Percentiles rank a stretch among this genome's conserved stretches.
These are phyloP conservation scores for Nicotiana noctiflora DNA, from an alignment of 257 asterid genomes.

Conservation along the genomic window DNA sequence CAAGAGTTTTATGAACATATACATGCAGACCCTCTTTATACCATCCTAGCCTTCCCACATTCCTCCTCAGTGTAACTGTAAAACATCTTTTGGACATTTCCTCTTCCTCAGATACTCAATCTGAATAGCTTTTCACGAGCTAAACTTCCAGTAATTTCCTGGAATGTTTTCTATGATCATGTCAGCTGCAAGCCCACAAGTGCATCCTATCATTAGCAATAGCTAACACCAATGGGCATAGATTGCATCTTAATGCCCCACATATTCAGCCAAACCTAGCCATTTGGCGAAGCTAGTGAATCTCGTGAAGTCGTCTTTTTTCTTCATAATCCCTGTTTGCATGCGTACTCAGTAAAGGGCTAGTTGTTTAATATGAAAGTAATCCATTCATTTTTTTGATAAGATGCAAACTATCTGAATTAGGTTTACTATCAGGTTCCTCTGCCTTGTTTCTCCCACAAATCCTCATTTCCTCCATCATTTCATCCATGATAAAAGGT, in stretches of 20 bases:
- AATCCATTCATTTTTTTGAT: background rate
- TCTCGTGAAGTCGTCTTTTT: background rate
- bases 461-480: too few relatives aligned
- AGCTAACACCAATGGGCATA: background rate
- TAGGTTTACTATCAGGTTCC: too few relatives aligned
- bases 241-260: background rate
- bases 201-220: background rate
- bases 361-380: background rate
- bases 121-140: background rate
- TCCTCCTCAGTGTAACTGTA: background rate
- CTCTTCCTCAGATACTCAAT: background rate
- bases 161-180: background rate
- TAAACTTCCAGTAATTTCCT: background rate
- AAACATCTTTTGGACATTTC: background rate
- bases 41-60: background rate
- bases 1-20: background rate
- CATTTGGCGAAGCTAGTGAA: background rate
- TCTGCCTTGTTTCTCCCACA: too few relatives aligned
- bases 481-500: too few relatives aligned
- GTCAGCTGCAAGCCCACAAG: background rate
- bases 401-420: too few relatives aligned
- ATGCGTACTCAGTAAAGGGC: background rate
- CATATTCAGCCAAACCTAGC: background rate
- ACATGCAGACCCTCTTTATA: background rate
- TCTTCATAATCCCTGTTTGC: background rate